Percentiles rank a stretch among this genome's conserved stretches.
phyloP scores from a whole-genome alignment of 2,329 filamentous ascomycete genomes.

The Colletotrichum karsti region DNA sequence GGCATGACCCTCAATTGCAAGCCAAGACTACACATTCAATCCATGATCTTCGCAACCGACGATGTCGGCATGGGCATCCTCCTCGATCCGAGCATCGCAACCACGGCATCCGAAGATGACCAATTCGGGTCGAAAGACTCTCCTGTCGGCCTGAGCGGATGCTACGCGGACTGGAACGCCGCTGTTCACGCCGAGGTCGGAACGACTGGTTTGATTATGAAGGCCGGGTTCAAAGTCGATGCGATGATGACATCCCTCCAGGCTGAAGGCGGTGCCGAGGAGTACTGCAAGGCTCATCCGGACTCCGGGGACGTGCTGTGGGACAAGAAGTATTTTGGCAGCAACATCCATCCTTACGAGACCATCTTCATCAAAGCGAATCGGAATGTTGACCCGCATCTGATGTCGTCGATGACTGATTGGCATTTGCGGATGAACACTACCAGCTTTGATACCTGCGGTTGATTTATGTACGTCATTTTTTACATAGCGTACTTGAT shows the following conservation, averaged over 20 bases:
- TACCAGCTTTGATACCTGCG: constrained; percentile 36
- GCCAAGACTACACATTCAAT: constrained; percentile 43
- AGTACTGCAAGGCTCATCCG: constrained; percentile 38
- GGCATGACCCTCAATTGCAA: constrained; percentile 45
- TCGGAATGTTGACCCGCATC: constrained; percentile 36
- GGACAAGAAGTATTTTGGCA: constrained; percentile 40
- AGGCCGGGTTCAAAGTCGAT: constrained; percentile 42
- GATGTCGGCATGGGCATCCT: constrained; percentile 43
- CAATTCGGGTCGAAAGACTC: constrained; percentile 34
- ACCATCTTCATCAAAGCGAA: constrained; percentile 46
- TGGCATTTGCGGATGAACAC: constrained; percentile 35
- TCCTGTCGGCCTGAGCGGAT: constrained; percentile 38
- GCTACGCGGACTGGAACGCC: constrained; percentile 35
- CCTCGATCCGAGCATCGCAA: constrained; percentile 37
- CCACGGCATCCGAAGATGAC: constrained; percentile 30
- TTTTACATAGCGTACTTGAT: too few relatives aligned
- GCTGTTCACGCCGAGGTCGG: constrained; percentile 42
- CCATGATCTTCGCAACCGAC: constrained; percentile 48
- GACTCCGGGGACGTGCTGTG: constrained; percentile 37
- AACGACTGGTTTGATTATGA: constrained; percentile 37
- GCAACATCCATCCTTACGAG: constrained; percentile 47
- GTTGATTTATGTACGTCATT: too few relatives aligned
- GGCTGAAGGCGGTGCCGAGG: neutral
- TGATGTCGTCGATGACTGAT: constrained; percentile 37
- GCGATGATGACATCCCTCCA: constrained; percentile 42